Percentiles rank a stretch among this genome's conserved stretches.
Evolutionary conservation across 768 basidiomycete genomes (phyloP).

Genomic region (Leccinum ochraceum): DNA sequence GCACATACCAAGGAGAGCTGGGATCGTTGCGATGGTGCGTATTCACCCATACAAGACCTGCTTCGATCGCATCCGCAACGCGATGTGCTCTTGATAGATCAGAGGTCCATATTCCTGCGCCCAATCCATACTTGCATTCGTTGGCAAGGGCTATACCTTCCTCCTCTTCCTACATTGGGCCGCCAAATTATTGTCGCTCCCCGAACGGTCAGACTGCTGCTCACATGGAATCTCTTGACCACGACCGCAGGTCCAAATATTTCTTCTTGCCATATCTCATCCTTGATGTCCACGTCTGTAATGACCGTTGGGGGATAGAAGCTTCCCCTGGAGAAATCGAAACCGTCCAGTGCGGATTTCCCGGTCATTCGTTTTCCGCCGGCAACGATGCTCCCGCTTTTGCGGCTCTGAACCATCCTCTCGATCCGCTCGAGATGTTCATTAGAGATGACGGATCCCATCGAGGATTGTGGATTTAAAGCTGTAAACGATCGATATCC

Average conservation of each 20-base stretch:
- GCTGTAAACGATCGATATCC: constrained; percentile 42
- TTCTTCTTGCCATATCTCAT: constrained; percentile 80
- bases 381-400: constrained; percentile 49
- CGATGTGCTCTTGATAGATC: constrained; percentile 76
- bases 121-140: constrained; percentile 76
- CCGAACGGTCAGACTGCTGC: constrained; percentile 25
- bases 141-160: constrained; percentile 75
- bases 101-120: constrained; percentile 79
- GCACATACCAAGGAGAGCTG: constrained; percentile 74
- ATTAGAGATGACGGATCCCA: constrained; percentile 79
- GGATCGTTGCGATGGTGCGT: constrained; percentile 90
- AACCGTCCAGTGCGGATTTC: constrained; percentile 63
- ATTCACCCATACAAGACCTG: constrained; percentile 86
- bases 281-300: constrained; percentile 51
- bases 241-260: constrained; percentile 87
- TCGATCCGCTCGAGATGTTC: constrained; percentile 68
- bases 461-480: constrained; percentile 63
- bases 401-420: constrained; percentile 48
- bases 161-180: constrained; percentile 47
- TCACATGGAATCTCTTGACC: constrained; percentile 53
- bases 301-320: constrained; percentile 86
- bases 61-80: constrained; percentile 65
- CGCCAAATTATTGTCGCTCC: neutral
- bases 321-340: constrained; percentile 67
- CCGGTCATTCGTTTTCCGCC: constrained; percentile 72